Base-by-base conservation (phyloP, 2,329 filamentous ascomycete species). In the Blastomyces gilchristii region DNA sequence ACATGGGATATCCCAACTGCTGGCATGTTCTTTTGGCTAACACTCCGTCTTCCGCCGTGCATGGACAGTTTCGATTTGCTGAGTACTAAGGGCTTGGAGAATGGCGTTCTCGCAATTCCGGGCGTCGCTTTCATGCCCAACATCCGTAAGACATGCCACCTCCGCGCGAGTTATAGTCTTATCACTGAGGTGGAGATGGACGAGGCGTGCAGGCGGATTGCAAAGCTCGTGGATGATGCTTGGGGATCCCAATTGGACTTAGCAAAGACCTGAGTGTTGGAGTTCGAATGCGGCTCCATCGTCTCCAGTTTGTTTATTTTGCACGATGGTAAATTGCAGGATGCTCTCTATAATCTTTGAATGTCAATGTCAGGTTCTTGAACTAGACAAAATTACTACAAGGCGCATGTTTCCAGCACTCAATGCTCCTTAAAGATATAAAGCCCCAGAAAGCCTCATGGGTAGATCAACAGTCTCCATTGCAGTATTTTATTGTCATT, bases 161-260 rank as follows among this genome's bases (percentile, higher is more conserved):
- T 53, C 50, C 50, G 50, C 18, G 50, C 50, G 14, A 53, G 50
- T 34, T 53, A 53, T 53, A 53, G 50, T 18, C 50, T 53, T 53
- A 18, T 53, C 50, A 34, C 50, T 16, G 50, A 53, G 12, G 50
- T 18, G 11, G 50, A 53, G 3, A 53, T 53, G 50, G 50, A 53
- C 18, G 50, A 53, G 28, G 50, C 50, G 50, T 53, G 50, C 28
- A 12, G 25, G 18, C 25, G 50, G 16, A 14, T 53, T 53, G 50
- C 25, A 31, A 31, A 52, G 11, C 49, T 52, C 14, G 49, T 52
- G 49, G 49, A 52, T 52, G 49, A 31, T 25, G 28, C 25, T 14
- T 53, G 50, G 50, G 47, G 3, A 43, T 50, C 47, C 8, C 25
- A 53, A 53, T 31, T 9, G 5, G 16, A 53, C 1, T 12, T 53